Evolutionary conservation across 2,329 filamentous ascomycete genomes (phyloP), one percentile per base, ranked within the genome.

Genomic region (Colletotrichum lupini): DNA sequence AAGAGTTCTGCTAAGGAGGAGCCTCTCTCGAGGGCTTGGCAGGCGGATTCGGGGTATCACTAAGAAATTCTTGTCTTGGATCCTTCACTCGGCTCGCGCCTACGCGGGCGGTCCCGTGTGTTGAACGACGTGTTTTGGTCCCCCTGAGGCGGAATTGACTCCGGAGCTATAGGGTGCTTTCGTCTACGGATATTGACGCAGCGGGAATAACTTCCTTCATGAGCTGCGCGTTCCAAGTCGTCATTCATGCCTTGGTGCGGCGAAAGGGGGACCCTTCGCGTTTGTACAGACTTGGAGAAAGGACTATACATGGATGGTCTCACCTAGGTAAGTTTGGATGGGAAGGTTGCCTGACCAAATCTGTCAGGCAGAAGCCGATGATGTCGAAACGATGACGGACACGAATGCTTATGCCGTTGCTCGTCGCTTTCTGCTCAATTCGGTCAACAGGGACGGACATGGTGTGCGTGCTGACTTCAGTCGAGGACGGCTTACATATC

Each of bases 21-120:
- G 19, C n/a, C 19, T 28, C 19, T 28, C 37, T 22, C 12, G 19
- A 22, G 8, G 26, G 42, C 19, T 12, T 37, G 24, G 42, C 14
- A 16, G 19, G n/a, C 16, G 28, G 28, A 14, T 16, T 24, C 2
- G n/a, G 16, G 22, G 28, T 22, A 4, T 22, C 14, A 9, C 9
- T 19, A 46, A 7, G n/a, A 12, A 9, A 42, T 11, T 28, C n/a
- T 42, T 42, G 37, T 42, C 37, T 42, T 42, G 28, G 9, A 58
- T 62, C 37, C 65, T 49, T 24, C 57, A 42, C 37, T 19, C 64
- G 65, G 22, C 28, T 32, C 19, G 42, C 42, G 22, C 19, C 42
- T 37, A 58, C 49, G 52, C 69, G 37, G 37, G 37, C 37, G 46
- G 37, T 60, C 49, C 52, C 37, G 28, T 46, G n/a, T 67, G 19